Percentiles rank a stretch among this genome's conserved stretches.
These are phyloP conservation scores for Colletotrichum tropicicola DNA, from an alignment of 2,329 filamentous ascomycete genomes.

Conservation along the genomic window DNA sequence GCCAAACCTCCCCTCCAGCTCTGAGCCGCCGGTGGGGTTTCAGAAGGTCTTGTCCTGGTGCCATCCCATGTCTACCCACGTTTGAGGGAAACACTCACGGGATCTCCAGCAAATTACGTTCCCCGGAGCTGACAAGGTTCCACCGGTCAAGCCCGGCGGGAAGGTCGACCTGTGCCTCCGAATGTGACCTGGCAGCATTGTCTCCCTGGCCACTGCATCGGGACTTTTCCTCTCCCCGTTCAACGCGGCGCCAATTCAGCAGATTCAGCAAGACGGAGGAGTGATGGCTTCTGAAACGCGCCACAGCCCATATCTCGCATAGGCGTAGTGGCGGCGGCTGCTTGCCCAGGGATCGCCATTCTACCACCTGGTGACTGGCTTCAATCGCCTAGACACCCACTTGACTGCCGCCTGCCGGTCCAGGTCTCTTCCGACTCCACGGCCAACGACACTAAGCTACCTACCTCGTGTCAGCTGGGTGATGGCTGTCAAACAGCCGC, in stretches of 20 bases:
- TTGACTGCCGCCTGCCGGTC: background rate
- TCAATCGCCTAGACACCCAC: background rate
- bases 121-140: background rate
- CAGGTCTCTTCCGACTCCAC: background rate
- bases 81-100: background rate
- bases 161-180: too few relatives aligned
- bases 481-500: background rate
- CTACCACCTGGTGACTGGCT: background rate
- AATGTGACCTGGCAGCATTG: too few relatives aligned
- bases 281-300: background rate
- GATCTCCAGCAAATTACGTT: constrained; percentile 10
- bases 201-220: too few relatives aligned
- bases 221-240: background rate
- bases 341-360: background rate
- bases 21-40: constrained; percentile 15
- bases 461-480: background rate
- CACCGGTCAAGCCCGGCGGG: too few relatives aligned
- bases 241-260: background rate
- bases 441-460: background rate
- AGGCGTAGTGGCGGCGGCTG: background rate
- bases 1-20: too few relatives aligned
- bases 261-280: background rate
- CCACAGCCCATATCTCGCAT: background rate
- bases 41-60: constrained; percentile 8
- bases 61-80: constrained; percentile 16